A percentile compares a stretch with the other conserved stretches of the same genome.
phyloP scores from a whole-genome alignment of 2,329 filamentous ascomycete species.

The Anisogramma anomala region DNA sequence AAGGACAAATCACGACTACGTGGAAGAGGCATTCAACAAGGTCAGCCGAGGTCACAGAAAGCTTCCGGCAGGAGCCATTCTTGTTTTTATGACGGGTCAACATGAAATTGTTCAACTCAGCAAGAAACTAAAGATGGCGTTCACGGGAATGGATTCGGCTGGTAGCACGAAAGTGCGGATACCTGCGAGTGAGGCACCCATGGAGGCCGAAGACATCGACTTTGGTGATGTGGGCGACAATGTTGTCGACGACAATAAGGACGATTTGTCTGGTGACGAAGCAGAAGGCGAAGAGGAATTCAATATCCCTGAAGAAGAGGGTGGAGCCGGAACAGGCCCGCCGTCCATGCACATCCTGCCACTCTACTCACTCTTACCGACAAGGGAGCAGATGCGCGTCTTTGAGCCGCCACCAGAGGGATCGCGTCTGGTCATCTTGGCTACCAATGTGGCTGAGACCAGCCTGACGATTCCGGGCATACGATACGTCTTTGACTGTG shows the following conservation, averaged over 20 bases:
- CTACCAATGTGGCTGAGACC: constrained; percentile 95
- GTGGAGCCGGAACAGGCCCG: constrained; percentile 46
- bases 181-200: constrained; percentile 61
- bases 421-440: constrained; percentile 74
- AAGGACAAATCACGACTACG: constrained; percentile 73
- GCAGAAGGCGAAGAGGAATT: constrained; percentile 53
- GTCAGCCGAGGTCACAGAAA: constrained; percentile 80
- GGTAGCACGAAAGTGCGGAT: constrained; percentile 60
- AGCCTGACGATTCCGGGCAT: constrained; percentile 94
- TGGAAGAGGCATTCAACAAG: constrained; percentile 82
- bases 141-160: constrained; percentile 46
- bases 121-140: constrained; percentile 60
- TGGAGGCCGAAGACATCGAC: constrained; percentile 81
- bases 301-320: constrained; percentile 54
- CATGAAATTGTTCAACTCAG: constrained; percentile 81
- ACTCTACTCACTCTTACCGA: constrained; percentile 83
- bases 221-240: constrained; percentile 57
- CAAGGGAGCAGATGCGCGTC: constrained; percentile 79
- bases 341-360: constrained; percentile 80
- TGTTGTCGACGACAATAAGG: constrained; percentile 48
- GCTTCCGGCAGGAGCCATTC: constrained; percentile 77
- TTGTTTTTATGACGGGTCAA: constrained; percentile 90
- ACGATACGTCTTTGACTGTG: constrained; percentile 90
- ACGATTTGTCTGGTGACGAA: constrained; percentile 46
- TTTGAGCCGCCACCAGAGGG: constrained; percentile 78